Base-by-base conservation (phyloP, 2,329 filamentous ascomycete species). In the Colletotrichum chlorophyti region DNA sequence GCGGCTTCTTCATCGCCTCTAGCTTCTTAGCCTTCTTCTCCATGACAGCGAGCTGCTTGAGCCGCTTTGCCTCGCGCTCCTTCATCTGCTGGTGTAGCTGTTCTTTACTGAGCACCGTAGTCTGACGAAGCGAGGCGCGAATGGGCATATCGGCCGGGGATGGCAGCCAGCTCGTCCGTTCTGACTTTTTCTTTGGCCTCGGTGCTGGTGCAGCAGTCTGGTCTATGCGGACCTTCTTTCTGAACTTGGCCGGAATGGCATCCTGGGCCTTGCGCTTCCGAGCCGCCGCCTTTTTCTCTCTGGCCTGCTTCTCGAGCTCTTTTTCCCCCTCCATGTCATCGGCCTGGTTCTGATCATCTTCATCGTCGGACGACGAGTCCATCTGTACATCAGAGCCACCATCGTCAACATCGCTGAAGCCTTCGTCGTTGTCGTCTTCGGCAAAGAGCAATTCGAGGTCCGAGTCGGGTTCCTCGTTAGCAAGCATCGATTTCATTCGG, bases 251-350 rank as follows among this genome's bases (percentile, higher is more conserved):
- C 5, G 89, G 86, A 58, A 93, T 87, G 24, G 86, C 87, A 60
- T 93, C 87, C 67, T 91, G 87, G 2, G 89, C 86, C 69, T 94
- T 96, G 64, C 92, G 87, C 75, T 97, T 97, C 71, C 91, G 78
- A 47, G 81, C 91, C 3, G 83, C 85, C 57, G 82, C 74, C 66
- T 80, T 84, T 66, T 89, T 89, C 58, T 84, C 86, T 65, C 87
- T 88, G 57, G 89, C 91, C 65, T 90, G 85, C 63, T 85, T 88
- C 74, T 95, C 87, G 52, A 99, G 73, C 74, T 96, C 92, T 67
- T 88, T 90, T 75, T 99, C 95, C 29, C 95, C 95, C 54, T 91
- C 91, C 5, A 95, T 73, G 37, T 96, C 91, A 64, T 95, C 83
- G 52, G 73, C 75, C 32, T 76, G 73, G 58, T 89, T 80, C 48